Percentiles rank a stretch among this genome's conserved stretches.
Evolutionary conservation across 192 early-diverging fungal species (phyloP).

Genomic region (Gorgonomyces haynaldii): DNA sequence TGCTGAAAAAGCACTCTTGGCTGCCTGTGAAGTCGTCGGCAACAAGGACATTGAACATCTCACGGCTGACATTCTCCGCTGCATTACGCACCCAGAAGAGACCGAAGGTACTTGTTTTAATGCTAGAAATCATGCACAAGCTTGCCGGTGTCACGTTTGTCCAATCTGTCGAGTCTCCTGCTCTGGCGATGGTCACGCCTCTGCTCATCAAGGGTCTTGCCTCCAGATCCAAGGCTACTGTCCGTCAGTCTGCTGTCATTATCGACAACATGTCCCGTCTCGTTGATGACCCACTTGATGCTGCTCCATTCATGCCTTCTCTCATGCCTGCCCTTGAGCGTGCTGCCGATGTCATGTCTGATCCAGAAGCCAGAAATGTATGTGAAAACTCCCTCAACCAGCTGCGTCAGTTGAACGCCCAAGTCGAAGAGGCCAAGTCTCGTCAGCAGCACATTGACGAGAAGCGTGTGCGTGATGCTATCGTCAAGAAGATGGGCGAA

Average conservation of each 20-base stretch:
- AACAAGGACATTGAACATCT: slow-evolving; percentile 70
- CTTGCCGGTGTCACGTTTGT: slow-evolving; percentile 69
- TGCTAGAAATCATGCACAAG: slow-evolving; percentile 62
- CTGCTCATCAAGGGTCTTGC: slow-evolving; percentile 34
- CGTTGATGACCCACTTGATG: slow-evolving; percentile 60
- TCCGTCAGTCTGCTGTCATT: slow-evolving; percentile 63
- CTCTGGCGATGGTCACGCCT: slow-evolving; percentile 64
- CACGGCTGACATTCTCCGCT: slow-evolving; percentile 57
- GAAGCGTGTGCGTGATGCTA: slow-evolving; percentile 8
- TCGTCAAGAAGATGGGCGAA: slow-evolving; percentile 11
- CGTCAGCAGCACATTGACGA: slow-evolving; percentile 17
- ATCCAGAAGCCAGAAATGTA: slow-evolving; percentile 52
- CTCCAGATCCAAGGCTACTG: slow-evolving; percentile 52
- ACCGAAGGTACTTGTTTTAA: too few species aligned
- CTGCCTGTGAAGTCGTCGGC: slow-evolving; percentile 54
- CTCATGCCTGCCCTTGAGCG: slow-evolving; percentile 63
- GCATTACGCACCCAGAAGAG: slow-evolving; percentile 64
- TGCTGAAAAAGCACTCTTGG: slow-evolving; percentile 50
- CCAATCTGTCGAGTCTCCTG: slow-evolving; percentile 54
- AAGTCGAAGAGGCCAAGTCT: slow-evolving; percentile 12
- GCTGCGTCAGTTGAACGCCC: slow-evolving; percentile 6
- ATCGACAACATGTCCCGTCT: slow-evolving; percentile 80
- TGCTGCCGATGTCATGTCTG: slow-evolving; percentile 59
- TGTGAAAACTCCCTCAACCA: slow-evolving; percentile 4
- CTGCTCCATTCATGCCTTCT: slow-evolving; percentile 66